Base-by-base conservation (phyloP, 2,329 filamentous ascomycete genomes). In the Cladosporium sphaerospermum region DNA sequence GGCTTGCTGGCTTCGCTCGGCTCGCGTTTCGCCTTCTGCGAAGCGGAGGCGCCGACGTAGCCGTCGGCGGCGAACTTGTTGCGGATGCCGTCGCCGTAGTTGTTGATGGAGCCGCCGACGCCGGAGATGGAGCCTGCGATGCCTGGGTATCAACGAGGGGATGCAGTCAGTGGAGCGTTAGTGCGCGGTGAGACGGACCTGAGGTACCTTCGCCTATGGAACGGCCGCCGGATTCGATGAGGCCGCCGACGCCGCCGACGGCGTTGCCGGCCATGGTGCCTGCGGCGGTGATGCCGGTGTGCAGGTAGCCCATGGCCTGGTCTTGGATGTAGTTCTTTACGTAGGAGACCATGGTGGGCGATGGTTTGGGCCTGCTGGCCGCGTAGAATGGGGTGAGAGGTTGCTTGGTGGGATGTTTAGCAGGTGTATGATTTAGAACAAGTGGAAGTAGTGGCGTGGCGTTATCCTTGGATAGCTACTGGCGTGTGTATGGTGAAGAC, bases 181-280 rank as follows among this genome's bases (percentile, higher is more conserved):
- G 60, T 56, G 48, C 52, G 51, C 23, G 23, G 31, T 42, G 43
- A 28, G 23, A 60, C 56, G 42, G 51, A 61, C 59, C 57, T 56
- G 56, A 57, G 56, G 56, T 54, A 68, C 68, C 65, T 59, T 66
- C 59, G 47, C 67, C 67, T 33, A 69, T 58, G 14, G 61, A 56
- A 39, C 63, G 60, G 39, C 68, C 68, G 10, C 61, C 56, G 40
- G 60, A 64, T 52, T 69, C 66, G 23, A 70, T 64, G 48, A 67
- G 39, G 23, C 54, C 60, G 13, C 68, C 68, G 11, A 65, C 64
- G 28, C 67, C 65, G 34, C 64, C 65, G 4, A 71, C 68, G n/a
- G 67, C 61, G 52, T 69, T 69, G 31, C 68, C 68, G 6, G 68
- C 68, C 33, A 69, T 48, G n/a, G 59, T 68, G 33, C 68, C 68